Evolutionary conservation across 2,329 filamentous ascomycete species (phyloP).

Genomic region (Mariannaea elegans): DNA sequence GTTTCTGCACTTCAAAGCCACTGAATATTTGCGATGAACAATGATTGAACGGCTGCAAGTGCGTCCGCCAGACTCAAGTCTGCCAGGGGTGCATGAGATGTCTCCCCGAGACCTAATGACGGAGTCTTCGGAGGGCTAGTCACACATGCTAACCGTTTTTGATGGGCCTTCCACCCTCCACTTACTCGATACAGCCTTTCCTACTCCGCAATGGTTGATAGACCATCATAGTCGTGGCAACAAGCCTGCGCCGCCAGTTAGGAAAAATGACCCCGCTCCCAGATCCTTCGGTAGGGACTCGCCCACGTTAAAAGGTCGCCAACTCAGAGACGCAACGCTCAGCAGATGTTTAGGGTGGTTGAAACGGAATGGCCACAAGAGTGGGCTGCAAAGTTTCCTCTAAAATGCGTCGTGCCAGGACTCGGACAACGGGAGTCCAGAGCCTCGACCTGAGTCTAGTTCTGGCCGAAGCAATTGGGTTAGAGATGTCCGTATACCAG

Average conservation of each 20-base stretch:
- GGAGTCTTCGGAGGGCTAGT: conserved; percentile 4
- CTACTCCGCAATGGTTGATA: too few relatives aligned
- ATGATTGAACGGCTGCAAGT: too few relatives aligned
- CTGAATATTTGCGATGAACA: neutral
- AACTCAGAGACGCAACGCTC: neutral
- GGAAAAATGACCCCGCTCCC: conserved; percentile 1
- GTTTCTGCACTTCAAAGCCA: neutral
- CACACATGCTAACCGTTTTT: conserved; percentile 7
- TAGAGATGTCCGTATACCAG: too few relatives aligned
- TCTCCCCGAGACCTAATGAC: neutral
- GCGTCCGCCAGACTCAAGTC: too few relatives aligned
- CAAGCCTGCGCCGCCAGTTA: neutral
- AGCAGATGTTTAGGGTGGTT: neutral
- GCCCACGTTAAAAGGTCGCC: neutral
- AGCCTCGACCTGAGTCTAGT: neutral
- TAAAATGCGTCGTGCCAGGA: too few relatives aligned
- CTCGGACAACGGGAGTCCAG: neutral
- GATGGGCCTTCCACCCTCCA: neutral
- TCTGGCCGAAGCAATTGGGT: neutral
- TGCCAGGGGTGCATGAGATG: too few relatives aligned
- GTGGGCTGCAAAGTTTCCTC: neutral
- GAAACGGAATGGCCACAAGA: neutral
- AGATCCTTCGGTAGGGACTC: neutral
- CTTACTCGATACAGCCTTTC: neutral
- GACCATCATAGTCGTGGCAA: conserved; percentile 3